Evolutionary conservation across 345 rosid genomes (phyloP), one percentile per base, ranked within the genome.

Genomic region (rapeseed (Brassica napus)): DNA sequence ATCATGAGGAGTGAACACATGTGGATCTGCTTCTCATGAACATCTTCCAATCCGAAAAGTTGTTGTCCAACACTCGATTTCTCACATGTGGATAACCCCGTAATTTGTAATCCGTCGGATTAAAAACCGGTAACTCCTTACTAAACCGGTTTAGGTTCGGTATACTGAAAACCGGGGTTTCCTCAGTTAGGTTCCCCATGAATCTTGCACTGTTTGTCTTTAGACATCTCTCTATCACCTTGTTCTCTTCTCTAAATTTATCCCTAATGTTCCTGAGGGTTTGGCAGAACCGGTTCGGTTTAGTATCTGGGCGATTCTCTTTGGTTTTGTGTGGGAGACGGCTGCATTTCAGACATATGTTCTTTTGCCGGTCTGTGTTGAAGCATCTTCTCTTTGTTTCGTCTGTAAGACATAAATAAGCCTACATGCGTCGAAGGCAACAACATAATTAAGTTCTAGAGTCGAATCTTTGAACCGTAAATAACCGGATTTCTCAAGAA

Each of bases 51-150:
- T 24, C 81, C 39, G 95, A 47, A 69, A 81, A 70, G 76, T 74
- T 84, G 18, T 77, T 82, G 77, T 86, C 86, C 42, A 87, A 92
- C 30, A 82, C 73, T 26, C 82, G 75, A 54, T 69, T 83, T 84
- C 99, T 85, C 62, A 86, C 15, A 61, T 91, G 97, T 61, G 98
- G 98, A 77, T 94, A 94, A 37, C 98, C 97, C 15, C 79, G 77
- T 34, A 85, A 78, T 55, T 31, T 2, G 49, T 92, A 86, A 31
- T 86, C 86, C 5, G 91, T 79, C 1, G 97, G 97, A 69, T 91
- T 83, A 39, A 94, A 94, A 68, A 92, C 35, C 0, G 98, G 95
- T 1, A 84, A 89, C 73, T 92, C 98, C 77, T 65, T 85, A 2
- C 44, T 70, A 4, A 69, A 70, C 49, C 75, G 66, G 26, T 28